phyloP scores from a whole-genome alignment of 176 grass and related monocot species.

The Oryza meridionalis region DNA sequence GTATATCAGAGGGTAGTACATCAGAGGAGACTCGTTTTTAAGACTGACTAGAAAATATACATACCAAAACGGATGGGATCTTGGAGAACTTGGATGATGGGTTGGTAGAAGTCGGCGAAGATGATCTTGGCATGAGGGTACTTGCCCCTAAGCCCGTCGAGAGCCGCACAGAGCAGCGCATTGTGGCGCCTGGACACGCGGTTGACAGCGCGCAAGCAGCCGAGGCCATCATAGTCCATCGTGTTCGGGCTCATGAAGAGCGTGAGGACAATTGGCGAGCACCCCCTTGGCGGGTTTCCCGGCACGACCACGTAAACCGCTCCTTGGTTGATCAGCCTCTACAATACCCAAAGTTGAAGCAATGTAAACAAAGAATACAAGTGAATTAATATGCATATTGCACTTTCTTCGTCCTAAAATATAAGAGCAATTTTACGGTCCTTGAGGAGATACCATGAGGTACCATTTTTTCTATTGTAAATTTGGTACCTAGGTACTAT shows the following conservation, averaged over 20 bases:
- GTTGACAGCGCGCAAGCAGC: constrained; percentile 39
- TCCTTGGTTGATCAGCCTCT: constrained; percentile 20
- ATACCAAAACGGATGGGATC: not conserved
- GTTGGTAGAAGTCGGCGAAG: constrained; percentile 38
- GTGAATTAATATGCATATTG: not conserved
- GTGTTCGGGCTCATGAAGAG: not conserved
- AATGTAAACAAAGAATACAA: too few relatives aligned
- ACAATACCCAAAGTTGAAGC: not conserved
- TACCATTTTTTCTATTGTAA: too few relatives aligned
- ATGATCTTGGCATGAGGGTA: not conserved
- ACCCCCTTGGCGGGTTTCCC: constrained; percentile 37
- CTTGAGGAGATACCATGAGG: too few relatives aligned
- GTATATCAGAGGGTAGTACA: too few relatives aligned
- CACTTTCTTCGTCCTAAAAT: too few relatives aligned
- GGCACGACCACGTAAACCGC: constrained; percentile 28
- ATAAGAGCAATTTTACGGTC: too few relatives aligned
- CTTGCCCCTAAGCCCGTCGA: not conserved
- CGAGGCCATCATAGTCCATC: not conserved
- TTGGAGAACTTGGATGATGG: not conserved
- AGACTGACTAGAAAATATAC: too few relatives aligned
- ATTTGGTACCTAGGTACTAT: too few relatives aligned
- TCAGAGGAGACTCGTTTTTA: too few relatives aligned
- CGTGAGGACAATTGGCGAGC: not conserved
- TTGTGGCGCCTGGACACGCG: constrained; percentile 6
- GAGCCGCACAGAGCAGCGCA: not conserved